These are phyloP conservation scores for Casaregolazyma suthepensis DNA, from an alignment of 1,139 yeast species.

Conservation along the genomic window DNA sequence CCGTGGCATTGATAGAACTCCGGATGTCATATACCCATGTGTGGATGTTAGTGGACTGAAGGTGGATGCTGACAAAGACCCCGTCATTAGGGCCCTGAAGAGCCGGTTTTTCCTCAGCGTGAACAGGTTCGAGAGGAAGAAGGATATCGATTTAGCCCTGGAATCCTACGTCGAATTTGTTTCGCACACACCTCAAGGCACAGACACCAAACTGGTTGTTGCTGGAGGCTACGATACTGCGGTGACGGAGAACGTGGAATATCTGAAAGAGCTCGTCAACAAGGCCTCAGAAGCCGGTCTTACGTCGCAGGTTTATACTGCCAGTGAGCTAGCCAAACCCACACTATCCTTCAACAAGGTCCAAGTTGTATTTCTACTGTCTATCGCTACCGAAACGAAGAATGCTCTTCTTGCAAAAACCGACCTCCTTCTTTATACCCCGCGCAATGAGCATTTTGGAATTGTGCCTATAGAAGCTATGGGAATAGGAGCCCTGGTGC, in stretches of 20 bases:
- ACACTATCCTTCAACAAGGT: constrained; percentile 1
- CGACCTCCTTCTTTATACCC: constrained; percentile 72
- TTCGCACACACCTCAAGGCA: constrained; percentile 14
- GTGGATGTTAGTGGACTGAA: constrained; percentile 42
- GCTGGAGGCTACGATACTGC: constrained; percentile 92
- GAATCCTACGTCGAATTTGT: constrained; percentile 46
- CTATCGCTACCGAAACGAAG: constrained; percentile 63
- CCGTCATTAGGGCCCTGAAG: constrained; percentile 18
- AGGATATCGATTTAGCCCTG: constrained; percentile 74
- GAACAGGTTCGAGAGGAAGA: constrained; percentile 83
- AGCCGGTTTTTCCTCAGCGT: constrained; percentile 55
- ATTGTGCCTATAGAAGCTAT: constrained; percentile 96
- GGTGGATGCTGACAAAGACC: constrained; percentile 6
- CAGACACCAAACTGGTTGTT: constrained; percentile 44
- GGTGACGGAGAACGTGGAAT: constrained; percentile 69
- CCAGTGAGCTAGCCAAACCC: not conserved
- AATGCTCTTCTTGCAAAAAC: constrained; percentile 55
- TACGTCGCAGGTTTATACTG: not conserved
- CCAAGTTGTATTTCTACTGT: constrained; percentile 72
- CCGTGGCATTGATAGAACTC: constrained; percentile 37
- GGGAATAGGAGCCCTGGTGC: constrained; percentile 74
- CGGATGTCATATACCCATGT: constrained; percentile 85
- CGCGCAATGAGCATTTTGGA: constrained; percentile 91
- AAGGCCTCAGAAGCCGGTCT: constrained; percentile 36
- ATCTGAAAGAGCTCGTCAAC: constrained; percentile 53